Evolutionary conservation across 768 basidiomycete species (phyloP), one percentile per base, ranked within the genome.

Genomic region (Boletus subcaerulescens): DNA sequence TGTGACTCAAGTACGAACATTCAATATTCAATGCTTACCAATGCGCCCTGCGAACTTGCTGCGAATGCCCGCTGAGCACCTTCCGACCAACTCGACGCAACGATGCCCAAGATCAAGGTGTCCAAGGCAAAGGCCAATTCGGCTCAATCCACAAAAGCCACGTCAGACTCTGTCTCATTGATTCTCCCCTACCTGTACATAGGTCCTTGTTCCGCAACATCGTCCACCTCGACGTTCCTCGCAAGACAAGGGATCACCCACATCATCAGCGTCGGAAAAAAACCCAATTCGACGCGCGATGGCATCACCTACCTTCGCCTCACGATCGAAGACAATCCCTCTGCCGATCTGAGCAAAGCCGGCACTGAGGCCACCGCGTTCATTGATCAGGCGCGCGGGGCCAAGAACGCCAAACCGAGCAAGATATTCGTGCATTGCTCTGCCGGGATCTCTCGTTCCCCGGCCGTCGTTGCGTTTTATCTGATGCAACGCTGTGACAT

Each of bases 381-480:
- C 42, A 52, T 59, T 33, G 5, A 39, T 49, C 33, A 35, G 4
- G 58, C 44, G 12, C 44, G 52, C 4, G 15, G 39, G 3, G 22
- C 24, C 17, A 45, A 47, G 29, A 11, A 14, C 14, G 3, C 33
- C 13, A 38, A 20, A 26, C 13, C 45, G 1, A 26, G 12, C 41
- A 60, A 45, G 18, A 35, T 60, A n/a, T 44, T 60, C 15, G 42
- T 60, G 2, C 52, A 60, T 11, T 58, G 57, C 29, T 48, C 20
- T 1, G 58, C 58, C 13, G 58, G 52, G 32, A 60, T 56, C n/a
- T 59, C 58, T 24, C 58, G 48, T 5, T 55, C 58, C 1, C 58
- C 58, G 0, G 29, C 48, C 3, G 11, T 54, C 44, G 55, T 58
- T 8, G 29, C 45, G 5, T 57, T 46, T 17, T 58, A 58, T 39